These are phyloP conservation scores for Austroboletus niveus DNA, from an alignment of 1,284 basidiomycete species.

Conservation along the genomic window DNA sequence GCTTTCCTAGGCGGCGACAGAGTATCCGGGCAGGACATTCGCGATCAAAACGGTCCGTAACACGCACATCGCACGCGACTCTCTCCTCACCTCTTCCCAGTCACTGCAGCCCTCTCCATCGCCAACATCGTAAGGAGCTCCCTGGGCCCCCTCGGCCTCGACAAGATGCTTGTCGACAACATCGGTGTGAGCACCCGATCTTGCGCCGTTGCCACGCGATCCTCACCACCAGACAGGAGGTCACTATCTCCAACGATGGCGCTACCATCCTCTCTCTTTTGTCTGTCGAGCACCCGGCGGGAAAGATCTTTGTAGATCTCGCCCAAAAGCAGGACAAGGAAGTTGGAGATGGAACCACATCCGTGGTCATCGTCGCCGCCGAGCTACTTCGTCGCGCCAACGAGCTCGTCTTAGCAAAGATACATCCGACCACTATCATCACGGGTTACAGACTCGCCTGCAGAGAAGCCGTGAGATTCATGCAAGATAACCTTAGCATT, in stretches of 20 bases:
- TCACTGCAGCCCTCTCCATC: slow-evolving; percentile 94
- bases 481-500: slow-evolving; percentile 96
- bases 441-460: slow-evolving; percentile 98
- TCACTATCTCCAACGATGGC: slow-evolving; percentile 99
- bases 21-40: slow-evolving; percentile 92
- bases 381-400: slow-evolving; percentile 95
- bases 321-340: slow-evolving; percentile 99
- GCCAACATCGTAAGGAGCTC: slow-evolving; percentile 98
- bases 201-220: not conserved
- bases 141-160: slow-evolving; percentile 90
- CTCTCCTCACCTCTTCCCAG: slow-evolving; percentile 40
- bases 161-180: slow-evolving; percentile 99
- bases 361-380: slow-evolving; percentile 96
- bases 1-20: slow-evolving; percentile 93
- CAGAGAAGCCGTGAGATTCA: slow-evolving; percentile 96
- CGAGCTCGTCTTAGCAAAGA: slow-evolving; percentile 97
- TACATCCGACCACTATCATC: slow-evolving; percentile 99
- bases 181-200: slow-evolving; percentile 71
- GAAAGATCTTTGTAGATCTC: slow-evolving; percentile 95
- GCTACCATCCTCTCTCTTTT: slow-evolving; percentile 95
- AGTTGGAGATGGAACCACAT: slow-evolving; percentile 99
- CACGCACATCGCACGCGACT: slow-evolving; percentile 17
- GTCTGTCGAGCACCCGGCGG: slow-evolving; percentile 92
- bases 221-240: slow-evolving; percentile 62
- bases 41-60: slow-evolving; percentile 88